A percentile compares a stretch with the other conserved stretches of the same genome.
Evolutionary conservation across 306 rosid species (phyloP).

Genomic region (barrel medic (Medicago truncatula)): DNA sequence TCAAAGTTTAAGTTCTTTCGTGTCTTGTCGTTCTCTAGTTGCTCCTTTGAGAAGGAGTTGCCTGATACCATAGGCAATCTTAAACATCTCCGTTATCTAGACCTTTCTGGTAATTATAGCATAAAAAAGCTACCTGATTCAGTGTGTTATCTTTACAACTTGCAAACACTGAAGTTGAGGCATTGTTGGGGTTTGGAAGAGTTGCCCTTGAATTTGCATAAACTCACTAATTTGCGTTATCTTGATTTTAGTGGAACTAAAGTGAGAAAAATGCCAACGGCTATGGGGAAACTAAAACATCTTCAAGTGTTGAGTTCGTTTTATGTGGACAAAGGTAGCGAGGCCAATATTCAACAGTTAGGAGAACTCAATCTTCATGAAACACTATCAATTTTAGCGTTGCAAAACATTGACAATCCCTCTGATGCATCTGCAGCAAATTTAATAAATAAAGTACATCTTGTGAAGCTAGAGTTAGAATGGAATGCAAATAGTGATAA

Average conservation of each 20-base stretch:
- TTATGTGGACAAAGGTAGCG: neutral
- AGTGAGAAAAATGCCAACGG: neutral
- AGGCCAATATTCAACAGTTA: neutral
- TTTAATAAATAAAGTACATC: neutral
- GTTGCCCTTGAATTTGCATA: conserved; percentile 5
- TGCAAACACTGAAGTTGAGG: conserved; percentile 23
- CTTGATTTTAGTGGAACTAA: neutral
- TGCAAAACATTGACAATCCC: neutral
- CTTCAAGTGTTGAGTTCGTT: neutral
- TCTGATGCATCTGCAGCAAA: neutral
- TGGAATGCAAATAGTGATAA: neutral
- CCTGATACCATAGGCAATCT: neutral
- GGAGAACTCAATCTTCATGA: conserved; percentile 1
- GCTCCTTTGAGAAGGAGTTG: neutral
- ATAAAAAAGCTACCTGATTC: conserved; percentile 31
- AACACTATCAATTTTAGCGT: neutral
- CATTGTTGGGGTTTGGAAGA: neutral
- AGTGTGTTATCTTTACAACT: conserved; percentile 14
- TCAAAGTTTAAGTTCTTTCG: neutral
- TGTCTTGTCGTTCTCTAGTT: neutral
- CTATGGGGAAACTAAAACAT: neutral
- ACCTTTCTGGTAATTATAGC: neutral
- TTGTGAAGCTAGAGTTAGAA: neutral
- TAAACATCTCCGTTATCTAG: neutral
- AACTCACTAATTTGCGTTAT: conserved; percentile 8